phyloP scores from a whole-genome alignment of 352 stramenopile genomes.

The Globisporangium radiosum region DNA sequence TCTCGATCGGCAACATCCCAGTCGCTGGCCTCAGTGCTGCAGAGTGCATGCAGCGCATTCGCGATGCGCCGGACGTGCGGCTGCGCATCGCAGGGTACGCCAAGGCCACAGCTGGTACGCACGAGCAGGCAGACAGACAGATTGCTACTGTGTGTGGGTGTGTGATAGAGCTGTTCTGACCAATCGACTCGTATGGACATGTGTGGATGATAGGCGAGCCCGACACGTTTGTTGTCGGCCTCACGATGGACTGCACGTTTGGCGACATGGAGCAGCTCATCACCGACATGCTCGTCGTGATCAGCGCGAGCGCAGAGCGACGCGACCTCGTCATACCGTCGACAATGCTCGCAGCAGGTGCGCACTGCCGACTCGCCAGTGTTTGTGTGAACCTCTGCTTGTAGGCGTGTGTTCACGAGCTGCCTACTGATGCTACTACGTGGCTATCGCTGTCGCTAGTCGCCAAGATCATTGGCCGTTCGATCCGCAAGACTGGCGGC shows the following conservation, averaged over 20 bases:
- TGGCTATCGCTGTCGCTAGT: slow-evolving; percentile 10
- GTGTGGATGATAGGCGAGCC: neutral
- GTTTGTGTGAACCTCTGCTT: neutral
- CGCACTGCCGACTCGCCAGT: neutral
- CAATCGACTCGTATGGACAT: neutral
- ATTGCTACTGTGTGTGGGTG: neutral
- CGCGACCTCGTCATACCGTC: slow-evolving; percentile 56
- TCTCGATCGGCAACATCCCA: slow-evolving; percentile 41
- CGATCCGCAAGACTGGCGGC: slow-evolving; percentile 52
- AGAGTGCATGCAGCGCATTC: slow-evolving; percentile 34
- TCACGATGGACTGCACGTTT: slow-evolving; percentile 58
- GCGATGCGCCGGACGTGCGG: slow-evolving; percentile 7
- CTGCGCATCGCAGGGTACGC: slow-evolving; percentile 25
- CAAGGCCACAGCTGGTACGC: slow-evolving; percentile 1
- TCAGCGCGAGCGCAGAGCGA: slow-evolving; percentile 63
- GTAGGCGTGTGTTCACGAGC: neutral
- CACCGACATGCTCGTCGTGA: slow-evolving; percentile 63
- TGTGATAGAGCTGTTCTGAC: neutral
- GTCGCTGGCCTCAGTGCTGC: slow-evolving; percentile 35
- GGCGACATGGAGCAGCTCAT: slow-evolving; percentile 76
- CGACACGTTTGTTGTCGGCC: slow-evolving; percentile 53
- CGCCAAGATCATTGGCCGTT: slow-evolving; percentile 62
- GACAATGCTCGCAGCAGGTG: slow-evolving; percentile 44
- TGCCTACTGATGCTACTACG: neutral
- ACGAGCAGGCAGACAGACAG: too few relatives aligned